These are phyloP conservation scores for Blastomyces gilchristii DNA, from an alignment of 2,329 filamentous ascomycete species.

Conservation along the genomic window DNA sequence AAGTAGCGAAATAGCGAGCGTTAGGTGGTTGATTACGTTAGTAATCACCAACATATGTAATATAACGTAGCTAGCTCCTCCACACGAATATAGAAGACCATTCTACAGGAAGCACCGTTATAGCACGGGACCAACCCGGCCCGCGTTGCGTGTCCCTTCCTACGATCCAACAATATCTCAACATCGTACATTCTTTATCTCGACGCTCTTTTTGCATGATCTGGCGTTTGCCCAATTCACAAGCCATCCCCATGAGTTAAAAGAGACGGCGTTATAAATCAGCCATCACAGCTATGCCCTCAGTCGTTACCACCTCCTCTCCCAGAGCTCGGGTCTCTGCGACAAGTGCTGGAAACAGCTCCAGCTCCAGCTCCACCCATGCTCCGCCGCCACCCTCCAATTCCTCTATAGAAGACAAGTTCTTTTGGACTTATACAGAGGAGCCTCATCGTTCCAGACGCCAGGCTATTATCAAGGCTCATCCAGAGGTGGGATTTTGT, in stretches of 20 bases:
- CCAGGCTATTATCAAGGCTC: constrained; percentile 92
- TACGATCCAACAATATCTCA: too few species aligned
- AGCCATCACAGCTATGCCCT: constrained; percentile 19
- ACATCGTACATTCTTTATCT: neutral
- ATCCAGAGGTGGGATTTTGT: constrained; percentile 63
- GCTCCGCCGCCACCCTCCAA: constrained; percentile 23
- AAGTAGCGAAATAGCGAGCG: too few species aligned
- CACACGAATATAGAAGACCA: too few species aligned
- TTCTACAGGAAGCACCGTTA: too few species aligned
- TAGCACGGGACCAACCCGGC: too few species aligned
- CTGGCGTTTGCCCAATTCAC: neutral
- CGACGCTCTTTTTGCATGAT: neutral
- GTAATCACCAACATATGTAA: too few species aligned
- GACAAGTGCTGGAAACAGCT: constrained; percentile 13
- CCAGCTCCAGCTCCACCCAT: constrained; percentile 13
- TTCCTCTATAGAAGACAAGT: constrained; percentile 46
- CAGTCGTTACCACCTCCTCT: constrained; percentile 24
- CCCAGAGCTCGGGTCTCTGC: constrained; percentile 21
- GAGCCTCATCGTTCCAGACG: constrained; percentile 88
- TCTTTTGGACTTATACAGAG: constrained; percentile 99
- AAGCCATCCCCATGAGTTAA: neutral
- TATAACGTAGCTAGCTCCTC: too few species aligned
- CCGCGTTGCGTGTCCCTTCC: too few species aligned
- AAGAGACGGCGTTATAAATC: neutral
- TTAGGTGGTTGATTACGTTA: too few species aligned